These are phyloP conservation scores for Malus orientalis DNA, from an alignment of 306 rosid genomes.

Conservation along the genomic window DNA sequence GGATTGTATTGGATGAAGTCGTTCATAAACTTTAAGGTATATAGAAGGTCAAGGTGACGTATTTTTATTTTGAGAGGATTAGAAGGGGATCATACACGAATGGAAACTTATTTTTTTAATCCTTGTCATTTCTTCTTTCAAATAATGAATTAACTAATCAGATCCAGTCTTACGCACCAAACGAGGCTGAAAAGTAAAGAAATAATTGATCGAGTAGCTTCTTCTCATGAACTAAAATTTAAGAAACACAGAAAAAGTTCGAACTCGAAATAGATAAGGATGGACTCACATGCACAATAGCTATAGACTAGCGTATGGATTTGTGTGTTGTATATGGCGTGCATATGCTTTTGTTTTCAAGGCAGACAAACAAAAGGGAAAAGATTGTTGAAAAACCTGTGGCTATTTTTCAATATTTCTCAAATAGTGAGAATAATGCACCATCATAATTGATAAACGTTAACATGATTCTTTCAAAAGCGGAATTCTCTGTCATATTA, in stretches of 20 bases:
- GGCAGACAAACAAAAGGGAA: background rate
- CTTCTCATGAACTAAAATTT: background rate
- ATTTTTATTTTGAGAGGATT: background rate
- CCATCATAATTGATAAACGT: background rate
- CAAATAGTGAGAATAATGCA: background rate
- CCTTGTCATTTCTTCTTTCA: background rate
- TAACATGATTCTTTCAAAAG: rapidly evolving
- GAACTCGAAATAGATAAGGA: background rate
- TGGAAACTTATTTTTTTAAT: too few relatives aligned
- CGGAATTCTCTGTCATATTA: too few relatives aligned
- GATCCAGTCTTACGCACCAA: background rate
- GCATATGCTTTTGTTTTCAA: slow-evolving; percentile 1
- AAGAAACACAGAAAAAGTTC: background rate
- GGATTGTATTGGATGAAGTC: background rate
- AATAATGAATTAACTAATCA: too few relatives aligned
- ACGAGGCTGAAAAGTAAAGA: background rate
- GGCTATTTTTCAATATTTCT: background rate
- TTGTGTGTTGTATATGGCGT: background rate
- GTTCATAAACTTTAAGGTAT: too few relatives aligned
- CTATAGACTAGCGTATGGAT: background rate
- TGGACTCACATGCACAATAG: background rate
- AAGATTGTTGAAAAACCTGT: background rate
- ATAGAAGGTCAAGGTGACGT: background rate
- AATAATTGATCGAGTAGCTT: background rate
- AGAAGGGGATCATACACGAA: too few relatives aligned